Base-by-base conservation (phyloP, 768 basidiomycete species). In the Lyophyllum atratum region DNA sequence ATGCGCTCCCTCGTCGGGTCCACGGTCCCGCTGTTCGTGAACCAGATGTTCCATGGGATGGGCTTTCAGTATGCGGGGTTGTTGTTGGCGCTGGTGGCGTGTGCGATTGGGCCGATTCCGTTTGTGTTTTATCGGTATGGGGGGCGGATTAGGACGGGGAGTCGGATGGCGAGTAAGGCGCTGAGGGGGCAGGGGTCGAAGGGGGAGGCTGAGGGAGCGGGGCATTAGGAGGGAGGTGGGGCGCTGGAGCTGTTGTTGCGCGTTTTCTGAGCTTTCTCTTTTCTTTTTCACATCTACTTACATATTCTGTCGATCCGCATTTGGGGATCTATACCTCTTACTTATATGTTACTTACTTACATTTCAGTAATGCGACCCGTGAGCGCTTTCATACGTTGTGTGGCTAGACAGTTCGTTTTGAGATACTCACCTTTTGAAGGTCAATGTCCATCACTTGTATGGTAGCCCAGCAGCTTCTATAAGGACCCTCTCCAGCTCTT, bases 81-180 rank as follows among this genome's bases (percentile, higher is more conserved):
- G 31, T 59, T 77, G 22, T 65, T 77, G 8, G 76, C 75, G 4
- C 54, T 74, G 9, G 57, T 75, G 10, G 64, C 71, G 9, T 61
- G 68, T 3, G 65, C 60, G 4, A 75, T 77, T 39, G 65, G 65
- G 14, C 76, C 76, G 9, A 76, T 77, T 51, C 74, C 76, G 14
- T 79, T 76, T 54, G 59, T 79, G 11, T 78, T 79, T 54, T 77
- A 68, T 48, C 59, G 60, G 47, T 73, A 71, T 59, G 83, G 83
- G 4, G 71, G 74, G 25, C 58, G 45, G 29, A 80, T 85, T 45
- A 68, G 84, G 50, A 31, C 31, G n/a, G 22, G 49, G n/a, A 49
- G 44, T 26, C 39, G 46, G 6, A 28, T 34, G 43, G 60, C 63
- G 15, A 56, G 40, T 8, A 54, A 45, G 17, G 60, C 54, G 9